Base-by-base conservation (phyloP, 169 alveolate species). In the Babesia caballi region DNA sequence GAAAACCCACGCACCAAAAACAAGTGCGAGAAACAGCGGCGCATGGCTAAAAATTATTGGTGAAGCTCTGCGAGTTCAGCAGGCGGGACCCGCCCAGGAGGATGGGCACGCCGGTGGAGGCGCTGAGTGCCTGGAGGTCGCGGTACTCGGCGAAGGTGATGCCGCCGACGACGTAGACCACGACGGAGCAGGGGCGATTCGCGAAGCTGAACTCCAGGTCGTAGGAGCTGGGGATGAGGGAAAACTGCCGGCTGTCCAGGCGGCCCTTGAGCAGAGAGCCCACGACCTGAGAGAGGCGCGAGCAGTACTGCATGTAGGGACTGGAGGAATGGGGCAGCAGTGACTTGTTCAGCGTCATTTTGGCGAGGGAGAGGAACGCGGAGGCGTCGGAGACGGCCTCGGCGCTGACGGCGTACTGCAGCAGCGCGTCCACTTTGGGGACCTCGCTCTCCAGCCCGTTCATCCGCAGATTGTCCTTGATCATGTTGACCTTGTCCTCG, bases 141-240 rank as follows among this genome's bases (percentile, higher is more conserved):
- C 91, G 86, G 27, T 91, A 89, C 76, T 94, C 98, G 77, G 90
- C 94, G 68, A 83, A 91, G 0, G 98, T 93, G 14, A 85, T 89
- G 15, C 98, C 98, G 14, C 98, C 98, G 27, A 93, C 90, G 7
- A 89, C 83, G 65, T 91, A 94, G 17, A 93, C 80, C 53, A 93
- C 91, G 19, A 91, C 83, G 33, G 87, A 78, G 19, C 77, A 60
- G 0, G 87, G 87, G 9, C 53, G 63, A 23, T 58, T 52, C 33
- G 36, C 36, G 30, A 68, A 66, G 49, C 57, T 78, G 76, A 65
- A 78, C 25, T 66, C 87, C 27, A 68, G 49, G 65, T 78, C 87
- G 35, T 78, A 66, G n/a, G 87, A 73, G 36, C 83, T 70, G 11
- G 87, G 83, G 15, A 78, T 57, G 32, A 63, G 41, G 21, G 66